A percentile compares a stretch with the other conserved stretches of the same genome.
Evolutionary conservation across 2,329 filamentous ascomycete species (phyloP).

Genomic region (Byssothecium circinans): DNA sequence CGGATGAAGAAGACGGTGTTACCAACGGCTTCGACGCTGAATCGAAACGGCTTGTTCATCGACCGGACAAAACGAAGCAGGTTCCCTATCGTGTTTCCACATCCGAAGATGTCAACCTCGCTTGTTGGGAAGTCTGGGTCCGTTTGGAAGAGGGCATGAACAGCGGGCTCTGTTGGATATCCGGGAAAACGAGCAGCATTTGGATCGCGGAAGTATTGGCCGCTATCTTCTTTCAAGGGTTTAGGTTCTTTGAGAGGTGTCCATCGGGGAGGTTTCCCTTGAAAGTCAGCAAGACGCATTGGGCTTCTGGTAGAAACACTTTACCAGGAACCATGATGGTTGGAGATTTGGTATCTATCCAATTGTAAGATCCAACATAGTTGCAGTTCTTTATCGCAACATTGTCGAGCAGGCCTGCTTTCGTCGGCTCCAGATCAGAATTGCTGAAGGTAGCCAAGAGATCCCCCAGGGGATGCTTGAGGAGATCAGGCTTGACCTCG

Average conservation of each 20-base stretch:
- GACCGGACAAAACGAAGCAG: constrained; percentile 59
- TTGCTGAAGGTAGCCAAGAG: constrained; percentile 23
- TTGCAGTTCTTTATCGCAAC: constrained; percentile 44
- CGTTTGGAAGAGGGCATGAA: constrained; percentile 47
- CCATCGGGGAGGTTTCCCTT: constrained; percentile 57
- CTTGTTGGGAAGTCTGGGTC: constrained; percentile 41
- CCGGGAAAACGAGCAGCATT: constrained; percentile 56
- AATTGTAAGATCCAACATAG: constrained; percentile 58
- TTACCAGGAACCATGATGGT: constrained; percentile 43
- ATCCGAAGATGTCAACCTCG: constrained; percentile 60
- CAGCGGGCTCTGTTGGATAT: constrained; percentile 56
- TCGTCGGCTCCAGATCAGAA: constrained; percentile 11
- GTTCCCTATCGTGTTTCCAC: constrained; percentile 63
- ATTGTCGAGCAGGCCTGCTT: background rate
- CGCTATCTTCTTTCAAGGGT: constrained; percentile 50
- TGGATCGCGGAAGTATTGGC: constrained; percentile 56
- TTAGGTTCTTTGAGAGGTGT: constrained; percentile 43
- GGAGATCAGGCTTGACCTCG: constrained; percentile 23
- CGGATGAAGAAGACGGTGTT: constrained; percentile 65
- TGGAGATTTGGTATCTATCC: constrained; percentile 43
- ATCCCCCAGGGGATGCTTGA: constrained; percentile 34
- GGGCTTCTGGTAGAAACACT: background rate
- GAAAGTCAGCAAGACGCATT: constrained; percentile 1
- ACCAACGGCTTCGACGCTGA: constrained; percentile 59
- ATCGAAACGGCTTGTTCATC: constrained; percentile 56